These are phyloP conservation scores for Lachnellula willkommii DNA, from an alignment of 2,329 filamentous ascomycete genomes.

Conservation along the genomic window DNA sequence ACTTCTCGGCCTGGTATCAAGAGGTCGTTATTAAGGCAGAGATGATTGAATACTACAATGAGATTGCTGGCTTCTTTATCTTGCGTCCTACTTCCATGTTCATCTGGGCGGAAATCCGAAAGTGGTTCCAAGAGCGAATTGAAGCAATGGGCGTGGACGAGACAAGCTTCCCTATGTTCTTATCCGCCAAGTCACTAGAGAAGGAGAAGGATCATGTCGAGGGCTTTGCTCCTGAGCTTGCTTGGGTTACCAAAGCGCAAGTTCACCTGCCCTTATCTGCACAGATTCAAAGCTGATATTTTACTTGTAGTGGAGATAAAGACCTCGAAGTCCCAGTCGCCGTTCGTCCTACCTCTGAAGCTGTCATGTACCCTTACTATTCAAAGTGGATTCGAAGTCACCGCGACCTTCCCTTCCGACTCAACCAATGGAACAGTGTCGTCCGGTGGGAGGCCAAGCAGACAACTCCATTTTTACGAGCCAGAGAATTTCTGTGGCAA, in stretches of 20 bases:
- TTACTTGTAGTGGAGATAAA: constrained; percentile 66
- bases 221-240: constrained; percentile 91
- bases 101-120: constrained; percentile 61
- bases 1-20: constrained; percentile 95
- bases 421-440: constrained; percentile 96
- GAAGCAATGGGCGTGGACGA: constrained; percentile 91
- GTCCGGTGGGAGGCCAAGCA: constrained; percentile 98
- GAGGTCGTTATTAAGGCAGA: constrained; percentile 95
- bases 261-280: constrained; percentile 29
- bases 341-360: constrained; percentile 64
- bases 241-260: constrained; percentile 81
- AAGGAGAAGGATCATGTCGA: constrained; percentile 91
- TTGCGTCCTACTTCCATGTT: constrained; percentile 67
- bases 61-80: constrained; percentile 97
- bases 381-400: constrained; percentile 96
- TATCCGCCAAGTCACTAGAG: constrained; percentile 78
- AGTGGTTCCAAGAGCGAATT: constrained; percentile 69
- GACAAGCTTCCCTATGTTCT: constrained; percentile 93
- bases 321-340: constrained; percentile 77
- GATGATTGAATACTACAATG: constrained; percentile 90
- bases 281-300: constrained; percentile 21
- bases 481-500: constrained; percentile 96
- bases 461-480: constrained; percentile 77
- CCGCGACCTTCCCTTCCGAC: constrained; percentile 83
- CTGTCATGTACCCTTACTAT: constrained; percentile 94